Evolutionary conservation across 2,329 filamentous ascomycete genomes (phyloP), one percentile per base, ranked within the genome.

Genomic region (Fusarium devonianum): DNA sequence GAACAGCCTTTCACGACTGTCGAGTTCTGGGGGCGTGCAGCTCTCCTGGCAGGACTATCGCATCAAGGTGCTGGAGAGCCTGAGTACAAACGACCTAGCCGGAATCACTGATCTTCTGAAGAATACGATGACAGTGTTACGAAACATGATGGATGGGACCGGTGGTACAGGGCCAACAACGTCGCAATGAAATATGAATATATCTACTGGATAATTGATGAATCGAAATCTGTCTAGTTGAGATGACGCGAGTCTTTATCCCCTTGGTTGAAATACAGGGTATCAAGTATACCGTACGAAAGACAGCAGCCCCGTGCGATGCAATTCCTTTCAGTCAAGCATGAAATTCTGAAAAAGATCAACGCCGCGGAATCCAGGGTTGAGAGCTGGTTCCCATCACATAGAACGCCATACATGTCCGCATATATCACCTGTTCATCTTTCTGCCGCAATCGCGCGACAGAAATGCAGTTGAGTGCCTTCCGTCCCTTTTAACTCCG

Each of bases 91-190:
- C 42, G 88, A 87, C 0, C 78, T 88, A 34, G 73, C 70, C 9
- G 91, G 91, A 0, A 78, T 93, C 21, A 80, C 82, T 12, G 79
- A 86, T 56, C 72, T 95, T 63, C 87, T 95, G 79, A 88, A 88
- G 69, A 90, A 85, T 62, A 92, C 89, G 1, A 91, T 94, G 83
- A 90, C 87, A 67, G 84, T 87, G 39, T 71, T 93, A 60, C 85
- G 84, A 71, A 81, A 75, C 51, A 71, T 73, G 23, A 73, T 70
- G 62, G 68, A 72, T 22, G 67, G 65, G 16, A 67, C 45, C 39
- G 47, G 55, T 44, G 37, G 55, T 57, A 22, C 60, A 51, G 59
- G 56, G 18, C 53, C 49, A 38, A 61, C 53, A n/a, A 25, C 52
- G 12, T 49, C 51, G 11, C 51, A 56, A 36, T 32, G 22, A 42